phyloP scores from a whole-genome alignment of 2,329 filamentous ascomycete species.

The Diaporthe citrichinensis region DNA sequence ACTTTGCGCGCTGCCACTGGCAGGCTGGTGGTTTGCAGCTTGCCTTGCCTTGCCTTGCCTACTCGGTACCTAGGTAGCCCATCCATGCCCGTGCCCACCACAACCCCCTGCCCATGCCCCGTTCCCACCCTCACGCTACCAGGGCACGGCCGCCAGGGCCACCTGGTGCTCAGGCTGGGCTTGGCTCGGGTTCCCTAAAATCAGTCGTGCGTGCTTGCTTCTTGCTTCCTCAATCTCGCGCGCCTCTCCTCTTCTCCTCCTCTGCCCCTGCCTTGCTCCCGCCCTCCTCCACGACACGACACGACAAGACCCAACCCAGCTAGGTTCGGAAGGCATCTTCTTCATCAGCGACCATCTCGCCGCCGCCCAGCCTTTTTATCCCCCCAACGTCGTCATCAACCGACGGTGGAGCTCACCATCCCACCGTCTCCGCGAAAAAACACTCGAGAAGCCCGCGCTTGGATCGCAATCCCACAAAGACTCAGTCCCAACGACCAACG shows the following conservation, averaged over 20 bases:
- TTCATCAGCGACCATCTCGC: conserved; percentile 20
- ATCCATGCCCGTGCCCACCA: conserved; percentile 12
- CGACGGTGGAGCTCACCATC: conserved; percentile 15
- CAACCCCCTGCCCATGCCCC: neutral
- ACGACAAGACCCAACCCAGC: neutral
- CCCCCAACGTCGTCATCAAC: neutral
- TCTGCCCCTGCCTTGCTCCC: conserved; percentile 23
- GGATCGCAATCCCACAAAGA: conserved; percentile 20
- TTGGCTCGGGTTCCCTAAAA: conserved; percentile 34
- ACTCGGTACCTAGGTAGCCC: conserved; percentile 4
- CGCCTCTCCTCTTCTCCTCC: conserved; percentile 32
- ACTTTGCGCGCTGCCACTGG: conserved; percentile 12
- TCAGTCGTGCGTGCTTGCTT: conserved; percentile 33
- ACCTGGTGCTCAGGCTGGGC: conserved; percentile 24
- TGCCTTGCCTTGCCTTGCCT: conserved; percentile 15
- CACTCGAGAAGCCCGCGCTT: conserved; percentile 11
- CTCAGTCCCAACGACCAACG: conserved; percentile 22
- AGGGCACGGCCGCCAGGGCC: conserved; percentile 28
- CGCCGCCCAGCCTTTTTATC: neutral
- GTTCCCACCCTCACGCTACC: conserved; percentile 17
- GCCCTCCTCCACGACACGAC: conserved; percentile 28
- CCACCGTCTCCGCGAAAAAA: conserved; percentile 10
- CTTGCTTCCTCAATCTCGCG: conserved; percentile 31
- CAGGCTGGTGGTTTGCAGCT: conserved; percentile 32
- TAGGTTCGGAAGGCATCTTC: neutral